Evolutionary conservation across 345 rosid genomes (phyloP), one percentile per base, ranked within the genome.

Genomic region (Noccaea caerulescens): DNA sequence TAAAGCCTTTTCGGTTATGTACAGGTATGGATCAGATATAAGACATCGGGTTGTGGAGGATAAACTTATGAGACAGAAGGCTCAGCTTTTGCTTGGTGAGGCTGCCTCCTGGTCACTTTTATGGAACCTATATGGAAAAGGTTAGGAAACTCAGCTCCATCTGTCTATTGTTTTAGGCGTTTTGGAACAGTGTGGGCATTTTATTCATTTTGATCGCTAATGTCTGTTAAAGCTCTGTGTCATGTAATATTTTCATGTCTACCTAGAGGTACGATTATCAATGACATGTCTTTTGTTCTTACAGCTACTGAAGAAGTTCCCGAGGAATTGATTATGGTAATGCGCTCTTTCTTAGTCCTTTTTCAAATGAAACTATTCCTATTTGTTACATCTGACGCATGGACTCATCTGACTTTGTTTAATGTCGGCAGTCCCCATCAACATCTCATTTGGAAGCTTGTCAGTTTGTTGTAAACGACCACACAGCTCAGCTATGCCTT

Each of bases 61-160:
- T 82, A 94, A 89, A 79, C 79, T 91, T 66, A 86, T 88, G 95
- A 86, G 96, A 76, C 99, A 91, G 77, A 94, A 83, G 83, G 96
- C 96, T 82, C 96, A 88, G 72, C 80, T 89, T 68, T 80, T 94
- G 79, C 95, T 91, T 62, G 96, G 93, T 41, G 99, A 94, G 90
- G 97, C 97, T 41, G 97, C 97, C 27, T 82, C 99, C 34, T 94
- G 99, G 99, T 94, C 97, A 49, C 99, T 94, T 61, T 69, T 94
- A 60, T 94, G 99, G 99, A 83, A 84, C 78, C 81, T 94, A 42
- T 94, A 86, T 81, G 99, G 99, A 68, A 94, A 94, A 94, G 95
- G 99, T 78, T 45, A 83, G 88, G 72, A 60, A 47, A 73, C 73
- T 62, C 72, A 49, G 12, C 65, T 53, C 47, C 60, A 39, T 55